Evolutionary conservation across 169 alveolate species (phyloP).

Genomic region (Cryptosporidium sp.): DNA sequence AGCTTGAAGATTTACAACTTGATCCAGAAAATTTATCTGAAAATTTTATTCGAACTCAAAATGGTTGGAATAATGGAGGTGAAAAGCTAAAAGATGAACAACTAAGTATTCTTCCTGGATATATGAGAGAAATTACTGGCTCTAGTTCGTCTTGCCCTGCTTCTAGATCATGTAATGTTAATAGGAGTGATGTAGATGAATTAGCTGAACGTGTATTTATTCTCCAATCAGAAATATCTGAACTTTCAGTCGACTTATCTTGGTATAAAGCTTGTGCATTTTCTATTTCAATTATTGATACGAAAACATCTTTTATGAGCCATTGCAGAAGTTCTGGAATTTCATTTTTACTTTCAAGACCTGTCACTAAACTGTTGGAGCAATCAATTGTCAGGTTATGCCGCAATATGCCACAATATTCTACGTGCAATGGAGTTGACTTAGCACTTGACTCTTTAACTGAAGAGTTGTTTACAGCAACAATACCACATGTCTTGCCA

Average conservation of each 20-base stretch:
- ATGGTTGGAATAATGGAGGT: constrained; percentile 45
- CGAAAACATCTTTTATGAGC: constrained; percentile 3
- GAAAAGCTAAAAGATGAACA: not conserved
- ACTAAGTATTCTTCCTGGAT: constrained; percentile 27
- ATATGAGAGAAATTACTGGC: constrained; percentile 26
- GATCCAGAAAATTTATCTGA: constrained; percentile 33
- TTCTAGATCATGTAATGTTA: constrained; percentile 64
- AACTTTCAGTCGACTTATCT: constrained; percentile 22
- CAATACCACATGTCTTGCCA: not conserved
- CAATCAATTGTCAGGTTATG: constrained; percentile 48
- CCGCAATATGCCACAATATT: constrained; percentile 49
- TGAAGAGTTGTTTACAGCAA: not conserved
- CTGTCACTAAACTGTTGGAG: constrained; percentile 39
- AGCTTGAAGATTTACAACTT: constrained; percentile 20
- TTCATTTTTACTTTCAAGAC: constrained; percentile 22
- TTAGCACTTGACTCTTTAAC: constrained; percentile 40
- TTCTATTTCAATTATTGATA: constrained; percentile 48
- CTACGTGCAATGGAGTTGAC: constrained; percentile 46
- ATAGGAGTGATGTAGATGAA: constrained; percentile 51
- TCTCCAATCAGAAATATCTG: constrained; percentile 51
- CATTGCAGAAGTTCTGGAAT: constrained; percentile 31
- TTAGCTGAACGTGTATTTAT: constrained; percentile 68
- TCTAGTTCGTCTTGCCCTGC: constrained; percentile 8
- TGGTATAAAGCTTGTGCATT: constrained; percentile 61
- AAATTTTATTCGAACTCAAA: constrained; percentile 24